Percentiles rank a stretch among this genome's conserved stretches.
Conservation (phyloP, 371 early-diverging fungal species). For the Umbelopsis sp. region DNA sequence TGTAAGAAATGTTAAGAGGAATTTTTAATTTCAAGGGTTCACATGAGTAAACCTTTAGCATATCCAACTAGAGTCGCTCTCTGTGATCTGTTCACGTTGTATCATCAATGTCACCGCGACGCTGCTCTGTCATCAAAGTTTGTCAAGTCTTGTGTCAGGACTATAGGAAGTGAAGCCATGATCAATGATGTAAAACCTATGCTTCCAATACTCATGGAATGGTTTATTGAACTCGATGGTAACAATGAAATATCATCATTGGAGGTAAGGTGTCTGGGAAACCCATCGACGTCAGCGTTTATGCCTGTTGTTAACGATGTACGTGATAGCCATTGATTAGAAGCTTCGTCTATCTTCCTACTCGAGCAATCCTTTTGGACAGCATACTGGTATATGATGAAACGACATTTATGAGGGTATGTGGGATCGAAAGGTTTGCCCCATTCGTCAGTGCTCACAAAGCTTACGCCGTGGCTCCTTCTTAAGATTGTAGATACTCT, state of each 20-base stretch:
- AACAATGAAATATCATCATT: background rate
- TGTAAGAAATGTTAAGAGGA: background rate
- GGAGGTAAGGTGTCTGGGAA: background rate
- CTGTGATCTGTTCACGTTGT: slow-evolving; percentile 1
- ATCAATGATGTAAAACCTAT: background rate
- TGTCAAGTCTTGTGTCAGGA: background rate
- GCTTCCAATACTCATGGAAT: background rate
- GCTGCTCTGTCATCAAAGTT: background rate
- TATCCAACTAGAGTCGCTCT: background rate
- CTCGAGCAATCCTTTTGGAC: background rate
- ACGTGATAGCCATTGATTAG: background rate
- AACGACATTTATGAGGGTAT: background rate
- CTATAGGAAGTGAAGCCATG: background rate
- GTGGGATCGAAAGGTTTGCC: background rate
- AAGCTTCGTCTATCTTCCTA: slow-evolving; percentile 11
- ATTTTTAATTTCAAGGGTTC: background rate
- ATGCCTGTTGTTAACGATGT: background rate
- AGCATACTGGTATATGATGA: slow-evolving; percentile 1
- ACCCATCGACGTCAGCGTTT: too few species aligned
- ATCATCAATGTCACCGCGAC: background rate
- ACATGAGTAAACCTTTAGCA: background rate
- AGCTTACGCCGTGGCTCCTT: background rate
- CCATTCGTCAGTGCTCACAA: too few species aligned
- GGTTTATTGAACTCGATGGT: slow-evolving; percentile 9
- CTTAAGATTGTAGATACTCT: slow-evolving; percentile 4